These are phyloP conservation scores for Mortierella sp. DNA, from an alignment of 371 early-diverging fungal genomes.

Conservation along the genomic window DNA sequence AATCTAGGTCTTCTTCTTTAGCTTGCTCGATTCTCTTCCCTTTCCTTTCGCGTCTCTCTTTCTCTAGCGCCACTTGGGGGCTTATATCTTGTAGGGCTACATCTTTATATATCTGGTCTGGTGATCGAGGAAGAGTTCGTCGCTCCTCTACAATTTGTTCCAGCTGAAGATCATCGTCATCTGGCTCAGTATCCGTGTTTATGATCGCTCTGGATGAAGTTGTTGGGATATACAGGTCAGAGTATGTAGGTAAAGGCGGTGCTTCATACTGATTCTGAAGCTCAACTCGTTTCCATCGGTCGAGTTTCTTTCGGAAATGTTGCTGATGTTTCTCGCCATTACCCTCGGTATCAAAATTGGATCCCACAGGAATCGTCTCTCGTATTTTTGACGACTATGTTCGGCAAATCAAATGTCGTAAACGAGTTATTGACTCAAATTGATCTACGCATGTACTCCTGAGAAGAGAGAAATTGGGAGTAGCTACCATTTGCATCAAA, in stretches of 20 bases:
- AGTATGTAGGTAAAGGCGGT: conserved; percentile 19
- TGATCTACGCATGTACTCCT: not conserved
- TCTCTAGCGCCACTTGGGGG: not conserved
- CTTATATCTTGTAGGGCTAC: not conserved
- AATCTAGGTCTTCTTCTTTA: not conserved
- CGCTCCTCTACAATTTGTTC: not conserved
- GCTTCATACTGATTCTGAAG: conserved; percentile 15
- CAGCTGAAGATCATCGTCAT: not conserved
- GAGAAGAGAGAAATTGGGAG: not conserved
- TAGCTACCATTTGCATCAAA: not conserved
- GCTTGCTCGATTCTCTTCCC: not conserved
- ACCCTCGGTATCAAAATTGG: conserved; percentile 13
- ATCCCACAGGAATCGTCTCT: conserved; percentile 7
- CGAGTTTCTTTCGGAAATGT: conserved; percentile 24
- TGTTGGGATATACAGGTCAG: conserved; percentile 24
- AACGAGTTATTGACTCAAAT: not conserved
- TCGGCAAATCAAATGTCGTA: not conserved
- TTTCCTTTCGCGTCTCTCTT: not conserved
- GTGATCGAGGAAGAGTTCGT: not conserved
- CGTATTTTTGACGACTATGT: not conserved
- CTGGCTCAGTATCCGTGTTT: not conserved
- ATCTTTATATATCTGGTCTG: not conserved
- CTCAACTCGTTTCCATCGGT: conserved; percentile 33
- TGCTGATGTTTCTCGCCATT: conserved; percentile 22
- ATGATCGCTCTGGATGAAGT: conserved; percentile 9